Evolutionary conservation across 1,284 basidiomycete genomes (phyloP), one percentile per base, ranked within the genome.

Genomic region (Bondarzewia mesenterica): DNA sequence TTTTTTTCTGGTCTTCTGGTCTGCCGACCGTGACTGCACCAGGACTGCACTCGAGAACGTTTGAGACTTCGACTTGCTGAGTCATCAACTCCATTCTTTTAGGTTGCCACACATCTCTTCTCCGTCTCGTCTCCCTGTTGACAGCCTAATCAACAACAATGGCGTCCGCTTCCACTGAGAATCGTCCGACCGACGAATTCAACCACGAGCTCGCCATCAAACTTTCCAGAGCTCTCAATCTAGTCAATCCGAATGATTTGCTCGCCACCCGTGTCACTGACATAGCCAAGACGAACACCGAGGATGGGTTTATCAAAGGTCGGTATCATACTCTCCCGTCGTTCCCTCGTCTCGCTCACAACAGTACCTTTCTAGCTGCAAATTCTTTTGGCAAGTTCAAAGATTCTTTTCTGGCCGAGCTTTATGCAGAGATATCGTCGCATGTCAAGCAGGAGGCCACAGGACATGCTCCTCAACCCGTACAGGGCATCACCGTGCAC

Each of bases 301-400:
- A 77, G 18, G 77, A 80, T 20, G 79, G 75, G 1, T 92, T 92
- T 62, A 74, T 79, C 37, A 74, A 69, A 57, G 77, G 76, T 78
- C 47, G 68, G 50, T 22, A 20, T 27, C 44, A 32, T 35, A 15
- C 29, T 32, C 5, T 10, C 5, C 29, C 3, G 12, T n/a, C 3
- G 3, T n/a, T n/a, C 29, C 29, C 3, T 2, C 29, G 12, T n/a
- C 29, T 5, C 5, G 1, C 5, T 2, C 29, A 12, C 3, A 12
- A 18, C 26, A 52, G 45, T 21, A 52, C 39, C 37, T 50, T 50
- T 20, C 49, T 20, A 82, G 91, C 91, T 55, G 84, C 89, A 43
- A 77, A 75, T 50, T 73, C 83, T 25, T 95, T 95, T 68, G 91
- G 90, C 62, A 88, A 90, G 69, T 93, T 94, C 62, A 75, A 85